Percentiles rank a stretch among this genome's conserved stretches.
Evolutionary conservation across 2,329 filamentous ascomycete genomes (phyloP).

Genomic region (Sordariomycetes sp.): DNA sequence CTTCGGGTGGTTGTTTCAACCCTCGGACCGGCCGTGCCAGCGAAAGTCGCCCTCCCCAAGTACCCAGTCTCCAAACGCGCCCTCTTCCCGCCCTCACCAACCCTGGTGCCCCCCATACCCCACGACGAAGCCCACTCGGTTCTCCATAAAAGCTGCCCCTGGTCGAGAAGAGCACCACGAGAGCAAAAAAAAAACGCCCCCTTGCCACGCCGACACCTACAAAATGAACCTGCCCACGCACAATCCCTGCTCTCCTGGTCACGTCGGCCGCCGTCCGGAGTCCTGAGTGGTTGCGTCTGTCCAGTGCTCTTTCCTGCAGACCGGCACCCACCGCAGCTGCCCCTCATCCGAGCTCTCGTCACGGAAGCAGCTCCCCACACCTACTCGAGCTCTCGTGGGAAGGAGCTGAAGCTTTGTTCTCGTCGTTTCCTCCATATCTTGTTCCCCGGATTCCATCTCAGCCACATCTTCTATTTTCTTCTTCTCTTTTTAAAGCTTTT

Average conservation of each 20-base stretch:
- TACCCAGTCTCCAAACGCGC: not conserved
- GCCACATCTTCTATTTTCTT: not conserved
- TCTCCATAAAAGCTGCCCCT: not conserved
- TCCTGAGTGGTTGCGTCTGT: not conserved
- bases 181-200: too few species aligned
- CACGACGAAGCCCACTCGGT: not conserved
- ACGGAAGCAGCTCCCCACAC: not conserved
- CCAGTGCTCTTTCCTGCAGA: not conserved
- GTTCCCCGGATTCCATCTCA: not conserved
- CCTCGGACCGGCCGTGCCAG: not conserved
- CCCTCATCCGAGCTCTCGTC: not conserved
- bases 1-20: not conserved
- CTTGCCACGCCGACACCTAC: not conserved
- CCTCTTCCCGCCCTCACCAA: not conserved
- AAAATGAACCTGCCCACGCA: not conserved
- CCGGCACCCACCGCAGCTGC: constrained; percentile 1
- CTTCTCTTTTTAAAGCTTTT: not conserved
- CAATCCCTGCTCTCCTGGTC: not conserved
- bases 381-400: not conserved
- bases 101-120: not conserved
- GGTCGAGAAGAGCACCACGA: not conserved
- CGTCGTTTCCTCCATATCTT: not conserved
- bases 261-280: not conserved
- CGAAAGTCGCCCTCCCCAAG: not conserved
- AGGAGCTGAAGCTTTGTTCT: not conserved